Conservation (phyloP, 1,284 basidiomycete genomes). For the Cutaneotrichosporon sp. region DNA sequence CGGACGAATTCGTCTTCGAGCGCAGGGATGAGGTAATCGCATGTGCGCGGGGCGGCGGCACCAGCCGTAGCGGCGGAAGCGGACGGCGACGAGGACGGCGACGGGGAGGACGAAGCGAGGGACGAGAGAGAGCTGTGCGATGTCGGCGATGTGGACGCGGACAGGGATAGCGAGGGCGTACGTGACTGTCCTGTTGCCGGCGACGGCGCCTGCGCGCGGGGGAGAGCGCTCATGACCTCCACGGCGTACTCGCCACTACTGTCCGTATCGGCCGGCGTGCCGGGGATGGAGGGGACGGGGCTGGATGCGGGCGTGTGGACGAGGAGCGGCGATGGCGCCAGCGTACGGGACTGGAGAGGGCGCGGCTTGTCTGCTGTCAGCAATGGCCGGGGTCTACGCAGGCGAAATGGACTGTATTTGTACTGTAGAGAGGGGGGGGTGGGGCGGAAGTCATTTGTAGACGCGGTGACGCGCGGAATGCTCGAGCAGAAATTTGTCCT, state of each 20-base stretch:
- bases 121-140: neutral
- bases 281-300: neutral
- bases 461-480: no score
- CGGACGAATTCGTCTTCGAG: slow-evolving; percentile 10
- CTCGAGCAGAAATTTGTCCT: no score
- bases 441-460: no score
- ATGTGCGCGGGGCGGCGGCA: neutral
- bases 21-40: neutral
- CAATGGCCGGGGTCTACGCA: no score
- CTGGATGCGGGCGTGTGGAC: neutral
- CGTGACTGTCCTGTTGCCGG: no score
- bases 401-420: no score
- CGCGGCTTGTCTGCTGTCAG: neutral
- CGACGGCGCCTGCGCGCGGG: no score
- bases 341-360: no score
- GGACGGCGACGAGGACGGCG: neutral
- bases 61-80: neutral
- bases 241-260: no score
- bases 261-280: neutral
- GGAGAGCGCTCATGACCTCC: no score
- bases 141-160: neutral
- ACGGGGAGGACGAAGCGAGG: neutral
- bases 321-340: neutral
- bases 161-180: no score
- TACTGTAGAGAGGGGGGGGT: no score